A percentile compares a stretch with the other conserved stretches of the same genome.
phyloP scores from a whole-genome alignment of 2,329 filamentous ascomycete genomes.

The Parastagonospora nodorum region DNA sequence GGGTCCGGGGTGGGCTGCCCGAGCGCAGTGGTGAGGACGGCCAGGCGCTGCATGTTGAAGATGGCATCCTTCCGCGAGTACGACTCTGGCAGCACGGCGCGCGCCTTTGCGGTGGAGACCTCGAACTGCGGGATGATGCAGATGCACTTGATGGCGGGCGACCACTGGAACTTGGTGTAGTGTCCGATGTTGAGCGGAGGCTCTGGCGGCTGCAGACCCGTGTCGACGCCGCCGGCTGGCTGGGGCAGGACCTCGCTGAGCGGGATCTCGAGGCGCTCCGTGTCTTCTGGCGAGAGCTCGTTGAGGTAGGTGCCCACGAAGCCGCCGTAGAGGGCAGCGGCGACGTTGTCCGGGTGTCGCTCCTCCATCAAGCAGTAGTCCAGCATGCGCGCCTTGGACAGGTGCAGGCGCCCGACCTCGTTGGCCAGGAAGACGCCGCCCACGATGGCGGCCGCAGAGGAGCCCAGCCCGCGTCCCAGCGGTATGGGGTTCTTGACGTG shows the following conservation, averaged over 20 bases:
- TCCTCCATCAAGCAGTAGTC: constrained; percentile 98
- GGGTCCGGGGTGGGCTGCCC: constrained; percentile 89
- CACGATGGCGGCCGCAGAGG: constrained; percentile 92
- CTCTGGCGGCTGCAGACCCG: constrained; percentile 80
- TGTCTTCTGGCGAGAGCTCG: constrained; percentile 85
- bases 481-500: constrained; percentile 97
- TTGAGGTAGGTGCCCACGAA: constrained; percentile 97
- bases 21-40: constrained; percentile 85
- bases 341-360: constrained; percentile 64
- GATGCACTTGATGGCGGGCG: constrained; percentile 92
- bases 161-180: constrained; percentile 95
- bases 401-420: constrained; percentile 78
- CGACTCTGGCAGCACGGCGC: constrained; percentile 78
- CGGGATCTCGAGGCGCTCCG: constrained; percentile 89
- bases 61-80: constrained; percentile 86
- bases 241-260: constrained; percentile 90
- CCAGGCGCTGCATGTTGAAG: constrained; percentile 94
- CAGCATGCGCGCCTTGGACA: constrained; percentile 81
- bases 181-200: constrained; percentile 94
- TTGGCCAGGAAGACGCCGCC: constrained; percentile 93
- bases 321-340: constrained; percentile 91
- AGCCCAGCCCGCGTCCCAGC: constrained; percentile 89
- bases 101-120: constrained; percentile 89
- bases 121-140: constrained; percentile 96
- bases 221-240: constrained; percentile 89